Base-by-base conservation (phyloP, 2,329 filamentous ascomycete genomes). In the Penicillium sp. region DNA sequence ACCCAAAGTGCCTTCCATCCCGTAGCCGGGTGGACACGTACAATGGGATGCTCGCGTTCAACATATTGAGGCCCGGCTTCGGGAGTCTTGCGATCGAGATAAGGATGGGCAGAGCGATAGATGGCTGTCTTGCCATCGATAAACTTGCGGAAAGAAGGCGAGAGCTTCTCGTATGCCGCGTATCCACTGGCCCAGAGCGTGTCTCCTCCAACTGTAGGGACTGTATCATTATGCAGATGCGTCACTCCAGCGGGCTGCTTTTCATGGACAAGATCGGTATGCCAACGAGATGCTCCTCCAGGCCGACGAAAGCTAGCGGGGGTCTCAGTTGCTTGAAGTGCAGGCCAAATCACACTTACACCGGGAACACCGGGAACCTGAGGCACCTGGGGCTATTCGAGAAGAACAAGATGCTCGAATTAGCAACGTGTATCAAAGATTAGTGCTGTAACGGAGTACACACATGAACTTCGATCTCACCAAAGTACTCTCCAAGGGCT, bases 1-100 rank as follows among this genome's bases (percentile, higher is more conserved):
- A 91, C 89, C 79, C 83, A 91, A 0, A 91, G 79, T 0, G 87
- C 81, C 72, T 90, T 91, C 89, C 89, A 91, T 0, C 88, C 89
- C 0, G 89, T 91, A 0, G 85, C 88, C 0, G 89, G 89, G 69
- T 91, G 88, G 0, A 89, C 85, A 3, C 89, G 82, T 2, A 91
- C 88, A 10, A 91, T 72, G 0, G 88, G 88, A 69, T 91, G 89
- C 10, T 82, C 77, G 6, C 88, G 82, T 73, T 90, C 88, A n/a
- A 91, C 76, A 65, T 81, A 81, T 73, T 87, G 85, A 0, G 87
- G 88, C 0, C 89, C 88, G 0, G 81, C 79, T 13, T 80, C 80
- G 0, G 85, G 85, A 54, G 87, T 71, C 4, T 86, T 77, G 7
- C 87, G 85, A 73, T 90, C 87, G 0, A 91, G 80, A 66, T 91